A percentile compares a stretch with the other conserved stretches of the same genome.
phyloP scores from a whole-genome alignment of 768 basidiomycete species.

The Suillus occidentalis region DNA sequence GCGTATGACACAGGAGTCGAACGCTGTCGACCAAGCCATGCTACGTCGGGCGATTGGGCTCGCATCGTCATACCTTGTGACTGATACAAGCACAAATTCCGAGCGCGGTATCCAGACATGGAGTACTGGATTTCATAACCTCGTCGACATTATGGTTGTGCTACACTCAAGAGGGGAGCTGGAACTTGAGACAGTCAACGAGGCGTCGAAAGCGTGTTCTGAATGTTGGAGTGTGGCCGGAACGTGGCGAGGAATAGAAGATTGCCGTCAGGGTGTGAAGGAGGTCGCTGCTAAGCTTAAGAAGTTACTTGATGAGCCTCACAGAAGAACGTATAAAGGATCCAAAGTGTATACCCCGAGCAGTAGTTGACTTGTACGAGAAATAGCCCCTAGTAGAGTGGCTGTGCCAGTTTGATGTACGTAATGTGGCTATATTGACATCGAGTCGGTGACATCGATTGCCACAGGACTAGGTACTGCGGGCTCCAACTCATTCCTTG shows the following conservation, averaged over 20 bases:
- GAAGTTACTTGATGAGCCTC: conserved; percentile 38
- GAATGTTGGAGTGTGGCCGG: conserved; percentile 79
- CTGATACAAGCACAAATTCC: conserved; percentile 66
- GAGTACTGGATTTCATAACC: conserved; percentile 63
- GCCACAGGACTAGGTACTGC: neutral
- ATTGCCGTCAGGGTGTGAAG: conserved; percentile 61
- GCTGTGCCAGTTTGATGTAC: conserved; percentile 3
- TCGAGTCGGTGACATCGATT: neutral
- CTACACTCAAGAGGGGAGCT: conserved; percentile 67
- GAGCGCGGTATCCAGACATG: conserved; percentile 59
- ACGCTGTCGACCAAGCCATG: conserved; percentile 56
- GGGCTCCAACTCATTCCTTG: neutral
- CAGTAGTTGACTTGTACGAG: conserved; percentile 15
- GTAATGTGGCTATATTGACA: conserved; percentile 3
- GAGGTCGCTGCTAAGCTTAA: conserved; percentile 63
- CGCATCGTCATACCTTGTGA: conserved; percentile 76
- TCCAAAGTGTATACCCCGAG: conserved; percentile 33
- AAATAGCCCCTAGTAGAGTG: conserved; percentile 7
- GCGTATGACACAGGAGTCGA: conserved; percentile 45
- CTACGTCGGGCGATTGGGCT: conserved; percentile 67
- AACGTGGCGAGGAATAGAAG: conserved; percentile 66
- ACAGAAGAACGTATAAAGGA: conserved; percentile 31
- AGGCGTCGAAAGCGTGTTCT: conserved; percentile 59
- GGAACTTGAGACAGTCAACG: conserved; percentile 74
- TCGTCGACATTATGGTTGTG: conserved; percentile 73